These are phyloP conservation scores for Diatrype stigma DNA, from an alignment of 2,329 filamentous ascomycete genomes.

Conservation along the genomic window DNA sequence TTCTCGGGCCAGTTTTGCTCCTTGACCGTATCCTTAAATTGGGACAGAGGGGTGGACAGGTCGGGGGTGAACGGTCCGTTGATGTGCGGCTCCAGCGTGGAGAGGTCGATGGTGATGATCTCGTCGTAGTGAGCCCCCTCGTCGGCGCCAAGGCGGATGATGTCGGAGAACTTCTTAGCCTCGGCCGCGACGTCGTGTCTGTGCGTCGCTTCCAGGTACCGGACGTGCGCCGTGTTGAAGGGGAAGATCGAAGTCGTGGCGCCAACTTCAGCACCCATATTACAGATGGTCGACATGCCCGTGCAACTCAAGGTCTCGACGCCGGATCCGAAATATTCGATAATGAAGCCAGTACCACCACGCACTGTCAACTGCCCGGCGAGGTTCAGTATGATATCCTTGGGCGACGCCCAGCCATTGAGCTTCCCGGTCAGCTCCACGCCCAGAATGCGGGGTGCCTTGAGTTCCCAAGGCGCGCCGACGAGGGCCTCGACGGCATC, in stretches of 20 bases:
- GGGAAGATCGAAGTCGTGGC: constrained; percentile 97
- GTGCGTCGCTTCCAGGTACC: constrained; percentile 84
- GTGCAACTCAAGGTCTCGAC: constrained; percentile 86
- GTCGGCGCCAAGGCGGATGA: constrained; percentile 69
- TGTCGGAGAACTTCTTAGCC: constrained; percentile 48
- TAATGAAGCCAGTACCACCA: constrained; percentile 89
- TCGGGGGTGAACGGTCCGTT: constrained; percentile 97
- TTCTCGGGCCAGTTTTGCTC: constrained; percentile 86
- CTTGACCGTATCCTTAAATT: constrained; percentile 80
- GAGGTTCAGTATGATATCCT: constrained; percentile 89
- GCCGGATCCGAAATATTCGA: constrained; percentile 90
- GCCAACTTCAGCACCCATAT: constrained; percentile 88
- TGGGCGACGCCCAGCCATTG: constrained; percentile 87
- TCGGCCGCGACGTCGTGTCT: constrained; percentile 67
- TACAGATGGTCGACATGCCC: constrained; percentile 87
- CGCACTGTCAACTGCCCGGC: constrained; percentile 88
- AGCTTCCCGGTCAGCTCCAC: constrained; percentile 80
- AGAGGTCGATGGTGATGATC: constrained; percentile 85
- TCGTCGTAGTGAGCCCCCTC: constrained; percentile 82
- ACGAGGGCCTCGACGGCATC: constrained; percentile 97
- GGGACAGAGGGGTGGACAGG: constrained; percentile 84
- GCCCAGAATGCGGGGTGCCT: constrained; percentile 86
- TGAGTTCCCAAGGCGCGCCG: constrained; percentile 94
- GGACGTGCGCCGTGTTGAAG: constrained; percentile 76
- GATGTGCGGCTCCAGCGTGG: constrained; percentile 87